A percentile compares a stretch with the other conserved stretches of the same genome.
These are phyloP conservation scores for Colletotrichum eremochloae DNA, from an alignment of 2,329 filamentous ascomycete species.

Conservation along the genomic window DNA sequence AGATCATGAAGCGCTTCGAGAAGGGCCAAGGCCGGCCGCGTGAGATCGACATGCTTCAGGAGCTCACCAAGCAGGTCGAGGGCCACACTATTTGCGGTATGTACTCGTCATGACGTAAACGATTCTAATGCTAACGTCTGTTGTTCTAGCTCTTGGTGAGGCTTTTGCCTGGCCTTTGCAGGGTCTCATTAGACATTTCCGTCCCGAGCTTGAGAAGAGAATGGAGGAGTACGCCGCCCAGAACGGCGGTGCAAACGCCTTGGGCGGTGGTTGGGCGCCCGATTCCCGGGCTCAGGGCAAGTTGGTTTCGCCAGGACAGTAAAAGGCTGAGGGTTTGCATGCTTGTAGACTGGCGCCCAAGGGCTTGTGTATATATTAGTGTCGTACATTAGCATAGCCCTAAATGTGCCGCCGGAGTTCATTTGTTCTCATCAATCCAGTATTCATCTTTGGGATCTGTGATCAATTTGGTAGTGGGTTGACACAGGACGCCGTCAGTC, in stretches of 20 bases:
- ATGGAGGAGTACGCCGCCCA: constrained; percentile 84
- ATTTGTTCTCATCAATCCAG: constrained; percentile 25
- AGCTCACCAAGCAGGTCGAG: constrained; percentile 99
- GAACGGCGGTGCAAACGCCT: constrained; percentile 75
- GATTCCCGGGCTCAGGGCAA: constrained; percentile 82
- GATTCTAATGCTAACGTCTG: constrained; percentile 47
- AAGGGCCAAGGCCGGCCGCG: constrained; percentile 88
- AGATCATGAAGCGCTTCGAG: constrained; percentile 98
- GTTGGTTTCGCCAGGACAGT: constrained; percentile 91
- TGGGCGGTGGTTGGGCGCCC: constrained; percentile 90
- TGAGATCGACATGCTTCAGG: constrained; percentile 99
- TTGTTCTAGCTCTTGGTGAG: constrained; percentile 81
- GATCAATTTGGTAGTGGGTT: neutral
- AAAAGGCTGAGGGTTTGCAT: constrained; percentile 54
- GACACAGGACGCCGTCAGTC: neutral
- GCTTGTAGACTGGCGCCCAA: constrained; percentile 40
- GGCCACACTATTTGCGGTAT: constrained; percentile 97
- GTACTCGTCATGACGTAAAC: constrained; percentile 49
- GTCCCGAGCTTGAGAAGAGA: constrained; percentile 92
- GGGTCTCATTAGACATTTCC: constrained; percentile 97
- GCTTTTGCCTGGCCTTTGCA: constrained; percentile 99
- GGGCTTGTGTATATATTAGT: constrained; percentile 45
- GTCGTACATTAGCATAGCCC: constrained; percentile 44
- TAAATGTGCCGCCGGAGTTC: constrained; percentile 35
- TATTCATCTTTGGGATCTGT: neutral